phyloP scores from a whole-genome alignment of 106 monocot species.

The Dioscorea zingiberensis region DNA sequence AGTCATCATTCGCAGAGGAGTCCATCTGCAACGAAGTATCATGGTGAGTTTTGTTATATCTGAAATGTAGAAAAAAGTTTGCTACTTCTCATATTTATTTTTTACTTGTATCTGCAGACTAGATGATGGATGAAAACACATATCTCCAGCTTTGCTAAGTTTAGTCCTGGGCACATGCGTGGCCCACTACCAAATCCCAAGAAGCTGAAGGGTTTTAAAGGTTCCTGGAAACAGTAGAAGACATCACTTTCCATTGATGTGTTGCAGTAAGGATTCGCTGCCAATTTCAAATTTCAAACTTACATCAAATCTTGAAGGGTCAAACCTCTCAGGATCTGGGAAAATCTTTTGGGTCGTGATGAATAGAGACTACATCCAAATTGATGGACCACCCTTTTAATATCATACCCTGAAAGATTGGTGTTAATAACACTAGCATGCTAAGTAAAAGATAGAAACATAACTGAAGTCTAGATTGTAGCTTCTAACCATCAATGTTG shows the following conservation, averaged over 20 bases:
- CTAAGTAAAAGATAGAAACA: neutral
- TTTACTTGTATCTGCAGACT: slow-evolving; percentile 26
- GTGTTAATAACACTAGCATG: neutral
- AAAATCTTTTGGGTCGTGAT: slow-evolving; percentile 28
- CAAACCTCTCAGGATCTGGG: slow-evolving; percentile 19
- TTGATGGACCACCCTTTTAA: slow-evolving; percentile 27
- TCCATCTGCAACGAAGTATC: slow-evolving; percentile 25
- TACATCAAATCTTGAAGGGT: slow-evolving; percentile 35
- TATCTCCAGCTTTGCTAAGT: slow-evolving; percentile 32
- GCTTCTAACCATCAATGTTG: slow-evolving; percentile 23
- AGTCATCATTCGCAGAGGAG: slow-evolving; percentile 16
- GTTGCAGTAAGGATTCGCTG: no score
- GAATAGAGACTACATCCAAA: slow-evolving; percentile 35
- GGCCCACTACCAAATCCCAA: slow-evolving; percentile 36
- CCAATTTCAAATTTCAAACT: neutral
- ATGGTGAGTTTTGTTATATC: neutral
- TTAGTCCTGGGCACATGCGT: slow-evolving; percentile 34
- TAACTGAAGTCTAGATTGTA: neutral
- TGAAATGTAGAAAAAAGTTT: neutral
- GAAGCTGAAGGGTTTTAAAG: slow-evolving; percentile 30
- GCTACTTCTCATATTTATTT: neutral
- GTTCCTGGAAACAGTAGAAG: slow-evolving; percentile 7
- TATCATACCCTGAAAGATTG: slow-evolving; percentile 13
- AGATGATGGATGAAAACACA: slow-evolving; percentile 40
- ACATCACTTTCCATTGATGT: no score